Percentiles rank a stretch among this genome's conserved stretches.
phyloP scores from a whole-genome alignment of 306 rosid species.

The Glycyrrhiza uralensis region DNA sequence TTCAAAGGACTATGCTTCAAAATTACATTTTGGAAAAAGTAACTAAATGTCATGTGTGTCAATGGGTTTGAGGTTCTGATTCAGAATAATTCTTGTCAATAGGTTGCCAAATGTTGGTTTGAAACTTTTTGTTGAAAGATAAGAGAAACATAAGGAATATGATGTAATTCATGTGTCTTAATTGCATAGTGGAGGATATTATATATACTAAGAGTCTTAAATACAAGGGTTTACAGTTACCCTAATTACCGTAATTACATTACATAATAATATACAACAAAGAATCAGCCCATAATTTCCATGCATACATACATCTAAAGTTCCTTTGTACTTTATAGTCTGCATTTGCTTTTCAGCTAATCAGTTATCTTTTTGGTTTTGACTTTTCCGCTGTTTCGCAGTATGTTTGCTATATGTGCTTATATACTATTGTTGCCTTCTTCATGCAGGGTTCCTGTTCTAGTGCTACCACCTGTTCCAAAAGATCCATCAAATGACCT shows the following conservation, averaged over 20 bases:
- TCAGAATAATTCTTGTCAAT: not conserved
- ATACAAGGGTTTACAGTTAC: not conserved
- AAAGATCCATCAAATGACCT: constrained; percentile 69
- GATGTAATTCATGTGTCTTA: not conserved
- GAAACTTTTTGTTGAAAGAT: not conserved
- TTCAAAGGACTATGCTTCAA: not conserved
- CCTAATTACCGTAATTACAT: not conserved
- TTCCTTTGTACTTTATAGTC: not conserved
- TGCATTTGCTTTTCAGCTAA: not conserved
- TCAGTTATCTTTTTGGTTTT: not conserved
- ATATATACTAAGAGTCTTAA: not conserved
- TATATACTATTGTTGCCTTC: constrained; percentile 12
- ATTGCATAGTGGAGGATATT: not conserved
- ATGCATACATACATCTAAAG: not conserved
- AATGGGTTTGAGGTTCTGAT: not conserved
- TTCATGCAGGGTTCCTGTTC: constrained; percentile 71
- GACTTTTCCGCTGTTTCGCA: constrained; percentile 1
- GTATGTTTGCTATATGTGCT: constrained; percentile 4
- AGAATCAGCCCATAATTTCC: not conserved
- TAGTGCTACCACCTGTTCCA: constrained; percentile 84
- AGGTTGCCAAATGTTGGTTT: not conserved
- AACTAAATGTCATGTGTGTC: not conserved
- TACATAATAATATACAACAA: not conserved
- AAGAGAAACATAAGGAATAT: not conserved
- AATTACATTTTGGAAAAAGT: not conserved